Base-by-base conservation (phyloP, 805 yeast genomes). In the Torulaspora microellipsoides region DNA sequence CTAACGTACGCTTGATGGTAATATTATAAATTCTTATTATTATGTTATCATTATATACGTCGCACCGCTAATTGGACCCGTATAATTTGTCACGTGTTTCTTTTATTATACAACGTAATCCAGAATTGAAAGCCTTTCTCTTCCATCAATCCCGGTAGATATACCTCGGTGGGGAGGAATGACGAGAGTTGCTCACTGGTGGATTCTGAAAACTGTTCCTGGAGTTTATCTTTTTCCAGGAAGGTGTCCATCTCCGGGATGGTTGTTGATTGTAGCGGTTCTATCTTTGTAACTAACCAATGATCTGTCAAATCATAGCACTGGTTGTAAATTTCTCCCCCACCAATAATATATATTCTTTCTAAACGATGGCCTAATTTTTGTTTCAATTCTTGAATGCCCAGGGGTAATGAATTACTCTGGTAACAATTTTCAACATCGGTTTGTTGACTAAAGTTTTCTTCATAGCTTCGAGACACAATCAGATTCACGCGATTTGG, bases 321-420 rank as follows among this genome's bases (percentile, higher is more conserved):
- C 31, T 78, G 71, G 40, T 77, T 73, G 66, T 93, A 93, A 8
- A 93, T 70, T 59, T 90, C 90, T 0, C 90, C 93, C 0, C 99
- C 99, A 3, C 99, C 99, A 49, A 93, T 91, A 20, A 93, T 75
- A 58, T 81, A 93, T 1, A 93, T 72, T 37, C 77, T 76, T 38
- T 79, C 84, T 15, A 83, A 59, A 1, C 56, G 49, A 13, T 47
- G 47, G 17, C 49, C 49, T 23, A 48, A 25, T 27, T 31, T 38
- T 5, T 29, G 4, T 9, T 43, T 46, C n/a, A 75, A 48, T 10
- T 52, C 45, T 0, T 58, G 48, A 8, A 79, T 47, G 0, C 83
- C 78, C 1, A 64, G 64, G 5, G 68, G 64, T 13, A 81, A 54
- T 1, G 81, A 72, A 27, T 65, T 59, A 14, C 76, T 74, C 1